Base-by-base conservation (phyloP, 2,329 filamentous ascomycete species). In the Aureobasidium namibiae region DNA sequence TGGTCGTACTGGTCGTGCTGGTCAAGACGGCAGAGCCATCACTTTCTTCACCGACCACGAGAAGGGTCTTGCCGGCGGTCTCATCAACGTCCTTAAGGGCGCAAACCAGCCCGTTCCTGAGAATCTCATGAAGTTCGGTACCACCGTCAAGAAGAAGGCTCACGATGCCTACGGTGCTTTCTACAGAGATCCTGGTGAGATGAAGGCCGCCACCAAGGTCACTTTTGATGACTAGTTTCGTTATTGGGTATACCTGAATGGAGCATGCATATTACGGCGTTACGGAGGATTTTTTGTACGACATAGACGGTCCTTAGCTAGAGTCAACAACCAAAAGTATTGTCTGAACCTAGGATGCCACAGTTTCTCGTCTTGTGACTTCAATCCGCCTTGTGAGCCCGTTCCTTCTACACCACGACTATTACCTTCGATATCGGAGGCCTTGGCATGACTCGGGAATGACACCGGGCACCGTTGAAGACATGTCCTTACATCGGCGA, bases 61-160 rank as follows among this genome's bases (percentile, higher is more conserved):
- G 74, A 99, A 99, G 78, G 82, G 83, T 24, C 87, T 94, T 66
- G 94, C 91, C 65, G 92, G 92, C 75, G 88, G 86, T 84, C 78
- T 99, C 67, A 88, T 97, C 77, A 97, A 97, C 72, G 91, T 99
- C 59, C 83, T 99, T 63, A 95, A 89, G 75, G 89, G 86, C n/a
- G 92, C 94, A 24, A 90, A 90, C 65, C 94, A 99, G 74, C 81
- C 85, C 13, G 90, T 99, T 0, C 94, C 94, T 2, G 90, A 96
- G 44, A 88, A 90, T 26, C 78, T 99, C 38, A 80, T 97, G 72
- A 96, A 95, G 76, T 99, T 96, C 67, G 94, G 94, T 68, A 95
- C 91, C 23, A 97, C 92, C 0, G 94, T 99, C 56, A 99, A 97
- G 84, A 96, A 95, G 84, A 97, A 97, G 90, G 83, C 86, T 50